Evolutionary conservation across 148 eudicot genomes (phyloP), one percentile per base, ranked within the genome.

Genomic region (Beta vulgaris): DNA sequence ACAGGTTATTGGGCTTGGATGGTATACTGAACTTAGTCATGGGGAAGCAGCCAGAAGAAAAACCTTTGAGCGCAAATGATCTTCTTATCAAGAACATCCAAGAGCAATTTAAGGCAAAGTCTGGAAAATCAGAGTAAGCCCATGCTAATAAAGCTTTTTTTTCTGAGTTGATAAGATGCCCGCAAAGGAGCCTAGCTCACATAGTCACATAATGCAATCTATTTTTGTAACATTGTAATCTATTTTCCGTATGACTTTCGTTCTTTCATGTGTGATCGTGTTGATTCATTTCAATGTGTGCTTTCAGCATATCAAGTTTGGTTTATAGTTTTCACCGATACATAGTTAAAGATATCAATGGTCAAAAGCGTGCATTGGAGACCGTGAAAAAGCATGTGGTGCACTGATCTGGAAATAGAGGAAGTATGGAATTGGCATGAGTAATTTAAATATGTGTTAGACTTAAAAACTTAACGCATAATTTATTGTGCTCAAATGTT

Each of bases 1-100:
- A 93, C 86, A 91, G 84, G 77, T 82, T 95, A 75, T 80, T 92
- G 81, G 99, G 99, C 74, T 86, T 95, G 86, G 99, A 95, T 79
- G 93, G 97, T 76, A 89, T 95, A 77, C 89, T 95, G 77, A 95
- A 91, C 83, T 87, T 95, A 68, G 99, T 95, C 37, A 85, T 74
- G 81, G 95, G 96, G 86, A 95, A 91, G 84, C 96, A 89, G 86
- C 83, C 88, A 9, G 99, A 95, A 82, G 99, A 95, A 79, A 92
- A 95, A 82, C 94, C 99, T 4, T 58, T 92, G 86, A 92, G 99
- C 69, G 87, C 93, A 48, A 90, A 95, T 84, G 97, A 96, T 69
- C 83, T 86, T 84, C 90, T 95, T 72, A 85, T 92, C 82, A 92
- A 83, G 87, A 93, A 92, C 78, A 95, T 95, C 42, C 99, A 90